Percentiles rank a stretch among this genome's conserved stretches.
Evolutionary conservation across 2,329 filamentous ascomycete genomes (phyloP).

Genomic region (Eutypa lata): DNA sequence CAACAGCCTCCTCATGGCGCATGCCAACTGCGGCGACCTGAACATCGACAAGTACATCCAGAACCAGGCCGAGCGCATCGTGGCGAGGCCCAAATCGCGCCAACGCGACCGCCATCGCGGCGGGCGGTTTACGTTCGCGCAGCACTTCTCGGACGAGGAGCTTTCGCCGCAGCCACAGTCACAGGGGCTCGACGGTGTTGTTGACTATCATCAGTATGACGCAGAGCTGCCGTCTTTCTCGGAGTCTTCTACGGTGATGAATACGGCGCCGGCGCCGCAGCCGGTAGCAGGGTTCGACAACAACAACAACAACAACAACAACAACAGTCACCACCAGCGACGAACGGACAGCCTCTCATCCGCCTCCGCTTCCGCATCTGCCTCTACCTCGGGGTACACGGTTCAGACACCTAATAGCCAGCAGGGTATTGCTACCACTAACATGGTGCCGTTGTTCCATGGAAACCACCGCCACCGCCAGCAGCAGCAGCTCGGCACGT

Average conservation of each 20-base stretch:
- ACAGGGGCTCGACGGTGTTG: neutral
- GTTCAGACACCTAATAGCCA: neutral
- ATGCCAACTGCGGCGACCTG: conserved; percentile 49
- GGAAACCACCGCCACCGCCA: no score
- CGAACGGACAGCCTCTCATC: conserved; percentile 15
- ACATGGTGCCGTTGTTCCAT: no score
- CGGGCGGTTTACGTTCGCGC: conserved; percentile 16
- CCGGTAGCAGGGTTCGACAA: no score
- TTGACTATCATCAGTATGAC: no score
- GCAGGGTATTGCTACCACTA: no score
- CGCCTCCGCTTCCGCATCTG: no score
- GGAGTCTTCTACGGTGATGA: no score
- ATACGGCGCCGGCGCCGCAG: no score
- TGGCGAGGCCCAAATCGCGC: conserved; percentile 34
- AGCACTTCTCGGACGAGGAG: conserved; percentile 3
- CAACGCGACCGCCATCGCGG: conserved; percentile 29
- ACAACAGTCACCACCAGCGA: no score
- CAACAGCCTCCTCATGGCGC: conserved; percentile 50
- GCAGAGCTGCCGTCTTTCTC: no score
- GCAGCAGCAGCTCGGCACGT: no score
- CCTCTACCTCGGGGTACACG: neutral
- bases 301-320: no score
- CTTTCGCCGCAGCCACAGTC: neutral
- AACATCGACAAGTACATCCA: conserved; percentile 54
- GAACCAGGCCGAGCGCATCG: conserved; percentile 48